Evolutionary conservation across 495 filamentous ascomycete species (phyloP), one percentile per base, ranked within the genome.

Genomic region (Podospora fimiseda): DNA sequence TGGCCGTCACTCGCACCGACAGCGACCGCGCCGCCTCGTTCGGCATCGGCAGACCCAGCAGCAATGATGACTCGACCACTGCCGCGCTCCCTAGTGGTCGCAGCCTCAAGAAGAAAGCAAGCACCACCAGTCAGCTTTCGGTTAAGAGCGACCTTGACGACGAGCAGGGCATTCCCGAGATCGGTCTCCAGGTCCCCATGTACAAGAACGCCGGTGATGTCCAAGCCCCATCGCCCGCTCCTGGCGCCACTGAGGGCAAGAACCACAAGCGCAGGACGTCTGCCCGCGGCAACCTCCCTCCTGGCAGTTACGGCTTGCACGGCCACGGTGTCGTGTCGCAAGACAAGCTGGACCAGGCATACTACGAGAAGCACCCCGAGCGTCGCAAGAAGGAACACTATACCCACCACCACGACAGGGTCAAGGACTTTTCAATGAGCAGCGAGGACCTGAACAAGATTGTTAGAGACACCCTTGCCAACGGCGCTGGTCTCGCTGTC

Each of bases 151-250:
- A 62, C n/a, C 58, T 73, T 48, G 82, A 82, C 11, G 84, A 87
- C 16, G 88, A 90, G 57, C 81, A 86, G 55, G 92, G 92, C 11
- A 95, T 96, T 56, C 92, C 90, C 9, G 87, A 92, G 62, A 93
- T 95, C 55, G 90, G 90, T 36, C 77, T 83, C 62, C 80, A 89
- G 60, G 91, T 97, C 18, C 94, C 93, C 30, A 95, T 99, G 90
- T 86, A 92, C 62, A 85, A 85, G 33, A 83, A 94, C 70, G 91
- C 90, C 37, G 93, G 93, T 40, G 93, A 97, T 68, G 94, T 99
- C 9, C 93, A 99, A 70, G 93, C 93, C 11, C 93, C 93, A 0
- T 91, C 94, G 0, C 89, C 91, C 2, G 81, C 86, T 14, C 88
- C 78, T 36, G 69, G 69, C 15, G 74, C 74, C 30, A 67, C 78